Conservation (phyloP, 108 stramenopile species). For the Pseudonitzschia delicatissima region DNA sequence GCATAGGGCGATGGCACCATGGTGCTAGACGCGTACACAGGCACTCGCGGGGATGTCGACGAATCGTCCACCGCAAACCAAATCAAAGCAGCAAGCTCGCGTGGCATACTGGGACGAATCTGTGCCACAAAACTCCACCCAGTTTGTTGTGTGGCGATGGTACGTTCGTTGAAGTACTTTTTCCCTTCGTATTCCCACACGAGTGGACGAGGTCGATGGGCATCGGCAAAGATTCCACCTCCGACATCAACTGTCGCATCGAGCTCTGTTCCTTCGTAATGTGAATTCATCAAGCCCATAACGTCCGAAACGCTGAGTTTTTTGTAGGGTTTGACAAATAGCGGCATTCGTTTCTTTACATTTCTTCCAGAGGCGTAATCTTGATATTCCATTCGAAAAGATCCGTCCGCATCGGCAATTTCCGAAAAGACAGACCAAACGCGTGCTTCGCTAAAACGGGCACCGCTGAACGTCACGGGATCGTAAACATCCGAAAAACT, state of each 20-base stretch:
- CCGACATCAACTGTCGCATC: slow-evolving; percentile 60
- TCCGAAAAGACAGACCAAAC: slow-evolving; percentile 63
- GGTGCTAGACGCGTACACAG: slow-evolving; percentile 50
- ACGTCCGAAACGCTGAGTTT: slow-evolving; percentile 50
- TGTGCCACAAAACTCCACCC: slow-evolving; percentile 71
- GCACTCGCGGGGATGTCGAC: slow-evolving; percentile 52
- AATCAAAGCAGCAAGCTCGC: slow-evolving; percentile 42
- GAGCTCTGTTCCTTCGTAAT: slow-evolving; percentile 64
- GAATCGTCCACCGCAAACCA: slow-evolving; percentile 60
- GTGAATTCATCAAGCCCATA: slow-evolving; percentile 52
- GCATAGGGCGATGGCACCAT: slow-evolving; percentile 40
- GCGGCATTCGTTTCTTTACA: slow-evolving; percentile 61
- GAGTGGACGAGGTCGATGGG: slow-evolving; percentile 59
- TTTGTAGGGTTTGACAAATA: slow-evolving; percentile 51
- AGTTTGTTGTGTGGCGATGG: slow-evolving; percentile 55
- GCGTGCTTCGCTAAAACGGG: slow-evolving; percentile 65
- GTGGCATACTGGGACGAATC: slow-evolving; percentile 52
- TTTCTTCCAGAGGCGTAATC: slow-evolving; percentile 58
- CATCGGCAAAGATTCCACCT: slow-evolving; percentile 38
- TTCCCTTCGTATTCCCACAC: slow-evolving; percentile 41
- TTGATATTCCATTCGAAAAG: slow-evolving; percentile 41
- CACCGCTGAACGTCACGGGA: slow-evolving; percentile 49
- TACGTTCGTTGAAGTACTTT: slow-evolving; percentile 67
- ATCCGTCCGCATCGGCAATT: slow-evolving; percentile 25
- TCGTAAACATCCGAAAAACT: slow-evolving; percentile 66